Conservation (phyloP, 768 basidiomycete species). For the Exsudoporus frostii region DNA sequence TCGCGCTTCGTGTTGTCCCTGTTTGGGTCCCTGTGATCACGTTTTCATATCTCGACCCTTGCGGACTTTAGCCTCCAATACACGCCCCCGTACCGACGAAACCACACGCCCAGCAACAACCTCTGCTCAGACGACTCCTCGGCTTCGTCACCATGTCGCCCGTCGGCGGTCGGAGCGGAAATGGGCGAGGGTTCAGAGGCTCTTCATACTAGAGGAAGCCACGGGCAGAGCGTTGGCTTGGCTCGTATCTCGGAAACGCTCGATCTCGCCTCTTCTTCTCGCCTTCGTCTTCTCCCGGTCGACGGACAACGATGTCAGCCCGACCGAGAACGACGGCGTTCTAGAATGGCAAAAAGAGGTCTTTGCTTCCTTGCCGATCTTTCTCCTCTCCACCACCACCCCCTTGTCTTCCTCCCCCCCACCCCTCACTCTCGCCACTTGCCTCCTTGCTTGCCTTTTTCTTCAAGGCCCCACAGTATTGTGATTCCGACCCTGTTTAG, state of each 20-base stretch:
- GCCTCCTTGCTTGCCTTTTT: constrained; percentile 10
- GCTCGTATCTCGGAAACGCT: not conserved
- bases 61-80: constrained; percentile 19
- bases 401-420: constrained; percentile 5
- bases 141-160: constrained; percentile 28
- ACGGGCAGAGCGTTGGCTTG: not conserved
- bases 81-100: constrained; percentile 30
- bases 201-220: constrained; percentile 20
- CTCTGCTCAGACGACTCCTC: constrained; percentile 30
- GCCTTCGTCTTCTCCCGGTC: not conserved
- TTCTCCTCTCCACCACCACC: not conserved
- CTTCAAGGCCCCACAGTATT: not conserved
- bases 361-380: constrained; percentile 10
- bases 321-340: constrained; percentile 7
- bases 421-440: constrained; percentile 1
- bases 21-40: constrained; percentile 5
- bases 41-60: constrained; percentile 1
- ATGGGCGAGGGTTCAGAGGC: constrained; percentile 25
- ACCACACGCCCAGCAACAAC: constrained; percentile 27
- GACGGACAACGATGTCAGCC: not conserved
- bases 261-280: not conserved
- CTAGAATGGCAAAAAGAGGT: not conserved
- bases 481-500: constrained; percentile 8
- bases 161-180: constrained; percentile 20
- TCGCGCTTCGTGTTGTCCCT: not conserved